phyloP scores from a whole-genome alignment of 176 grass and related monocot species.

The Chrysopogon serrulatus region DNA sequence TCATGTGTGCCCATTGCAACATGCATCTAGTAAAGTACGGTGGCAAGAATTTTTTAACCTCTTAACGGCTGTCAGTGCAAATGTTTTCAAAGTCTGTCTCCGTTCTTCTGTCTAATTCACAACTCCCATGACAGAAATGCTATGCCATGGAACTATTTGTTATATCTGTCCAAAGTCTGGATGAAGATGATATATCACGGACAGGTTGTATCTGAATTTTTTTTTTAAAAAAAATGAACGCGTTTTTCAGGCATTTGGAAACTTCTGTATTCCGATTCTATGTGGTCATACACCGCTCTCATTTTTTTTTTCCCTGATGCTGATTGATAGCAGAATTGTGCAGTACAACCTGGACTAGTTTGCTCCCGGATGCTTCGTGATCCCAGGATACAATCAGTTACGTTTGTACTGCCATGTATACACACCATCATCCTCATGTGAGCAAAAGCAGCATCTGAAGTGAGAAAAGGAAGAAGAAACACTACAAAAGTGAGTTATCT shows the following conservation, averaged over 20 bases:
- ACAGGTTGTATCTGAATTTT: background rate
- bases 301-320: background rate
- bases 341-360: background rate
- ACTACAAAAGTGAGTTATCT: background rate
- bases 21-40: background rate
- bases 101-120: background rate
- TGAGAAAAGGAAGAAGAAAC: background rate
- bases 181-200: background rate
- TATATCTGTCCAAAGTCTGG: background rate
- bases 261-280: background rate
- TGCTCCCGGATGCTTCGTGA: background rate
- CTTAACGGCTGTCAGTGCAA: background rate
- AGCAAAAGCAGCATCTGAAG: background rate
- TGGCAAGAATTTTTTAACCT: background rate
- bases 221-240: too few species aligned
- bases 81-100: background rate
- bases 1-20: background rate
- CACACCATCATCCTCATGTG: background rate
- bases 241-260: background rate
- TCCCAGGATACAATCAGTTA: background rate
- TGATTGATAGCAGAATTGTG: background rate
- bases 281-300: background rate
- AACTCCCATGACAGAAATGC: background rate
- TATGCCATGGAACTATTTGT: background rate
- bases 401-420: background rate